Evolutionary conservation across 805 yeast genomes (phyloP), one percentile per base, ranked within the genome.

Genomic region (Starmerella powellii): DNA sequence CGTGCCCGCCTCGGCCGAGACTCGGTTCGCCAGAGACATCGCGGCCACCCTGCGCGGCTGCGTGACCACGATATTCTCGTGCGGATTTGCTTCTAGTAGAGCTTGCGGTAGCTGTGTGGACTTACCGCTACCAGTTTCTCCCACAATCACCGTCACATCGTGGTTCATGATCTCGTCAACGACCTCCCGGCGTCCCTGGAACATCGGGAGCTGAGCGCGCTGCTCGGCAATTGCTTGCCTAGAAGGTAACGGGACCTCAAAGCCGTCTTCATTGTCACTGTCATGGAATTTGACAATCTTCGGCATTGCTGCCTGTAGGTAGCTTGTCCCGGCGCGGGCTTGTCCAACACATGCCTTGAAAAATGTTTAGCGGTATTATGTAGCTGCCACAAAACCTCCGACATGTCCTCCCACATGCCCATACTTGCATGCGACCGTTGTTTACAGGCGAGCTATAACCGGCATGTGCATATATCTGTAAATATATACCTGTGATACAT

Each of bases 1-100:
- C 44, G 84, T 73, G 1, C 94, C 95, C 52, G 70, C 69, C 61
- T 88, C 98, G 51, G 83, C 84, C 12, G 95, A 76, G 4, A 88
- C 98, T 64, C 98, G 78, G 21, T 80, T 72, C 0, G 97, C 97
- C 58, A 88, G 70, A 47, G 86, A 85, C 38, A 91, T 84, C 2
- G 98, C 98, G 3, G 98, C 97, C 30, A 88, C 98, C 57, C 97
- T 73, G 64, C 98, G 79, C 1, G 98, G 98, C 64, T 88, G 97
- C 0, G 98, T 87, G 6, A 91, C 88, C 0, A 94, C 97, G 17
- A 88, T 77, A 20, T 71, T 67, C 46, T 74, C 75, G 16, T 61
- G 57, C 12, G 49, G 50, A 37, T 63, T 62, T 2, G 53, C 41
- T 62, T 53, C 58, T 19, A 82, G 72, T n/a, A 88, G 58, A 50